Evolutionary conservation across 2,329 filamentous ascomycete species (phyloP), one percentile per base, ranked within the genome.

Genomic region (Beauveria sp.): DNA sequence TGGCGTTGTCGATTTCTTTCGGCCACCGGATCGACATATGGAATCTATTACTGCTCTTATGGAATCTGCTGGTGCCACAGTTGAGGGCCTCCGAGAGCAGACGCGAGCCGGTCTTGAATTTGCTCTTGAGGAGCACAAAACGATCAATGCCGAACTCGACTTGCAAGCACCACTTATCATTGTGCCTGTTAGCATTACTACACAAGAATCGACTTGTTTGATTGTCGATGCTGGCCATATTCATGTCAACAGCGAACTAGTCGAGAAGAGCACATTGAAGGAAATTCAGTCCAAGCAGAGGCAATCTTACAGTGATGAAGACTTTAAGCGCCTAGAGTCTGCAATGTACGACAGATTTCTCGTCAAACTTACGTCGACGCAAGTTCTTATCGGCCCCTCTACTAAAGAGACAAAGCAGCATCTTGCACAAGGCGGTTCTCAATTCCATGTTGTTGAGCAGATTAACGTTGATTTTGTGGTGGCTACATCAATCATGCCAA

Each of bases 291-390:
- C 88, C 22, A 99, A 97, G 70, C 91, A 98, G 70, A 89, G 86
- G 60, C 88, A 93, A 61, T 80, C 89, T 28, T 97, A 96, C 70
- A 95, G 87, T 7, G 91, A 96, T 16, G 87, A 93, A 63, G 96
- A 99, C 70, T 91, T 91, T 72, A 88, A 89, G 72, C 85, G 88
- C 51, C 84, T 99, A 4, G 92, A 98, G 72, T 90, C 89, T 18
- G 81, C 96, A 67, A 96, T 99, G 89, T 99, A 99, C 71, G 95
- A 99, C 79, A 95, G 92, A 60, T 99, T 99, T 73, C 79, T 91
- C 47, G 84, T 99, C 67, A 96, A 96, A 70, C 80, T 99, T 30
- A 89, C 96, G 22, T 96, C 93, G 0, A 99, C 95, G 0, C 95
- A 99, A 73, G 86, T 99, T 20, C 82, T 99, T 50, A 96, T 99